Conservation (phyloP, 2,329 filamentous ascomycete genomes). For the Chaetomium globosum region DNA sequence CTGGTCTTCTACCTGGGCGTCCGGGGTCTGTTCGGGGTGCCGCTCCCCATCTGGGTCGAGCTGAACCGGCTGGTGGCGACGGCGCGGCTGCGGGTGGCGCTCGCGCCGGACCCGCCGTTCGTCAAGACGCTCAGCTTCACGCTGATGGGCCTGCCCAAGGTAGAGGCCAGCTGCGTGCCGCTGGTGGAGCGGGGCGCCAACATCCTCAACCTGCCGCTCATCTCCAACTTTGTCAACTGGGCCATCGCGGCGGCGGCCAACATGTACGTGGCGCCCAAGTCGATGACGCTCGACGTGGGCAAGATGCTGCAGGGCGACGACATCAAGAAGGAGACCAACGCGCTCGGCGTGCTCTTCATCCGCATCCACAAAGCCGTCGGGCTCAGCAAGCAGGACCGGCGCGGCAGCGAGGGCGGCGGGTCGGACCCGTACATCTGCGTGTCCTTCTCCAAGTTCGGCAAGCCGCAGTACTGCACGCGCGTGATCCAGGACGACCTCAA, state of each 20-base stretch:
- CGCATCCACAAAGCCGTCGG: constrained; percentile 85
- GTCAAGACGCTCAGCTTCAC: constrained; percentile 91
- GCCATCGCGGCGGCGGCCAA: constrained; percentile 83
- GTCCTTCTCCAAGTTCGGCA: constrained; percentile 93
- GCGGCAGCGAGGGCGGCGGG: constrained; percentile 81
- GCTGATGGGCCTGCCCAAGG: constrained; percentile 88
- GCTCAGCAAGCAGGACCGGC: constrained; percentile 85
- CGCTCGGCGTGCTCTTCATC: constrained; percentile 88
- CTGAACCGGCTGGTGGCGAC: constrained; percentile 90
- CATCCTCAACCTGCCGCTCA: constrained; percentile 85
- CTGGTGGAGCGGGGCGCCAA: constrained; percentile 92
- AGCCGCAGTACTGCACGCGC: constrained; percentile 95
- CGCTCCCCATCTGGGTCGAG: constrained; percentile 85
- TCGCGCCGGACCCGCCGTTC: constrained; percentile 90
- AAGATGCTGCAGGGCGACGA: constrained; percentile 90
- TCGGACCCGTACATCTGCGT: constrained; percentile 96
- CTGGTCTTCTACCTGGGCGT: constrained; percentile 91
- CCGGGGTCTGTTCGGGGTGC: constrained; percentile 85
- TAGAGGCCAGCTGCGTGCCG: constrained; percentile 85
- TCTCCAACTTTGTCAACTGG: constrained; percentile 96
- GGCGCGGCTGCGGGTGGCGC: constrained; percentile 76
- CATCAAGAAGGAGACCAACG: constrained; percentile 84
- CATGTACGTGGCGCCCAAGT: constrained; percentile 94
- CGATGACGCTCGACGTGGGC: constrained; percentile 85
- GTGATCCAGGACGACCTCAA: constrained; percentile 95